Evolutionary conservation across 306 rosid genomes (phyloP), one percentile per base, ranked within the genome.

Genomic region (Vachellia pachyceras): DNA sequence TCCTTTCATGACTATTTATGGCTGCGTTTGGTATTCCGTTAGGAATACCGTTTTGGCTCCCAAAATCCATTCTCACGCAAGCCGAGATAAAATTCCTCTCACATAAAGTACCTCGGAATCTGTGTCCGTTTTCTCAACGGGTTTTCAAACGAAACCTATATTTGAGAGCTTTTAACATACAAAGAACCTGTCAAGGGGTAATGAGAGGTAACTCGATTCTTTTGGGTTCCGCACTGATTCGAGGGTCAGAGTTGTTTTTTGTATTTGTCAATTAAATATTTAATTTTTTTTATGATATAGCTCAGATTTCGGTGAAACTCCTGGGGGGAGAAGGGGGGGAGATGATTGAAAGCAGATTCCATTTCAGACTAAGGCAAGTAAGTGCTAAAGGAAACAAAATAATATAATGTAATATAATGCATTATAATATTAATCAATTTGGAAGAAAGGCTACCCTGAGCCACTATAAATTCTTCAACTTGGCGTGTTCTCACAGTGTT

Each of bases 291-390:
- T 68, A 72, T 75, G 84, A 80, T 90, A 49, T 49, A 87, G 81
- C 87, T 84, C 83, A 80, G 86, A 87, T 92, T 91, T 89, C 95
- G 92, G 91, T 87, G 92, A 92, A 85, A 88, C 40, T 39, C 71
- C 23, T n/a, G 11, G 6, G 41, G 78, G 33, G 35, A 5, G 41
- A 14, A n/a, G n/a, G n/a, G n/a, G n/a, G n/a, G n/a, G 5, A 69
- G 58, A 55, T 57, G 60, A 72, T 79, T 54, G 65, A 77, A 80
- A 86, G 86, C 60, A 77, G 88, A 90, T 87, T 88, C 94, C 89
- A 83, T 87, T 84, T 79, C 79, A 69, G 80, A 86, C 86, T 71
- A 83, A 84, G 83, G 46, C 79, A 45, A 39, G 64, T 72, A 86
- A 83, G 79, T 77, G 44, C 65, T 80, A 57, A 81, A 40, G 74